These are phyloP conservation scores for Pyrenophora seminiperda DNA, from an alignment of 2,329 filamentous ascomycete species.

Conservation along the genomic window DNA sequence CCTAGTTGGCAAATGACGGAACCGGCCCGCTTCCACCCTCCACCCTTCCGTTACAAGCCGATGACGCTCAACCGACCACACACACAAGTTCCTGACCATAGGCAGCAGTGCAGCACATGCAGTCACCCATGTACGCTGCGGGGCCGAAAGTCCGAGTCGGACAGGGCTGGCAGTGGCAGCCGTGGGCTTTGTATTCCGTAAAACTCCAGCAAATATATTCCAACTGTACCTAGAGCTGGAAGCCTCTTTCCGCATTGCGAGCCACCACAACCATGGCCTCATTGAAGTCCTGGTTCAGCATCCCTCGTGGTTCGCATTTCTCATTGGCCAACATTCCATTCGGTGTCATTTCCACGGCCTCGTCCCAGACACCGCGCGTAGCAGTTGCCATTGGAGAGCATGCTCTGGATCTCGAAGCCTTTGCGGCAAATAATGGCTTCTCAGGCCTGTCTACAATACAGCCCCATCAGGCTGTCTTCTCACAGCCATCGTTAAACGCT, in stretches of 20 bases:
- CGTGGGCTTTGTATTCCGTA: background rate
- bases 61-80: constrained; percentile 4
- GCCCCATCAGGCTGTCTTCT: constrained; percentile 66
- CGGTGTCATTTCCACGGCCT: constrained; percentile 73
- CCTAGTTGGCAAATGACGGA: constrained; percentile 31
- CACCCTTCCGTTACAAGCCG: constrained; percentile 36
- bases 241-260: background rate
- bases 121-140: background rate
- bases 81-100: constrained; percentile 7
- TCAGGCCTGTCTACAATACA: constrained; percentile 61
- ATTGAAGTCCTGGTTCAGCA: constrained; percentile 61
- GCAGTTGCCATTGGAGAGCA: constrained; percentile 75
- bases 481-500: constrained; percentile 68
- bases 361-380: constrained; percentile 62
- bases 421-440: constrained; percentile 65
- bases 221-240: background rate
- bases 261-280: constrained; percentile 37
- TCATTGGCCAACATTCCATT: constrained; percentile 83
- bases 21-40: constrained; percentile 26
- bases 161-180: background rate
- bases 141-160: constrained; percentile 19
- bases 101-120: too few relatives aligned
- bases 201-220: background rate
- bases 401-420: constrained; percentile 70
- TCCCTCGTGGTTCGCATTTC: constrained; percentile 68